These are phyloP conservation scores for Camellia granthamiana DNA, from an alignment of 148 eudicot species.

Conservation along the genomic window DNA sequence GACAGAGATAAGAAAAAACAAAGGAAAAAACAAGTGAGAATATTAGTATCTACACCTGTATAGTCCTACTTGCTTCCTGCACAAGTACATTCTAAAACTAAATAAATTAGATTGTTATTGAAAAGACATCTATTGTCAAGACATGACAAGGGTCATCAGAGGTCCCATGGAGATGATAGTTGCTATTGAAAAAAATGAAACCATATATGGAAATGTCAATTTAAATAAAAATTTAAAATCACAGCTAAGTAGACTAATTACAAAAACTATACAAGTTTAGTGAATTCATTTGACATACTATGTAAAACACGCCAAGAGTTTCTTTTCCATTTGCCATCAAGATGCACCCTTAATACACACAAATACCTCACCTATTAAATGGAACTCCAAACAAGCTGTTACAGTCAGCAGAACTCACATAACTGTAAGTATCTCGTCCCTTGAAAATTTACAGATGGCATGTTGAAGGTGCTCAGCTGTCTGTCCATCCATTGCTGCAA, in stretches of 20 bases:
- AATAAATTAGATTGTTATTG: background rate
- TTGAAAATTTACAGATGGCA: slow-evolving; percentile 60
- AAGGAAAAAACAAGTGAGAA: background rate
- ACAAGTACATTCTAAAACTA: slow-evolving; percentile 10
- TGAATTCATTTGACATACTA: background rate
- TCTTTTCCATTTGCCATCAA: slow-evolving; percentile 7
- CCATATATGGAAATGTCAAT: background rate
- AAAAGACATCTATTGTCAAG: background rate
- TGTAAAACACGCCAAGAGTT: background rate
- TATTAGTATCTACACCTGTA: background rate
- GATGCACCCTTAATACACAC: slow-evolving; percentile 3
- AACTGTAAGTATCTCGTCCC: slow-evolving; percentile 70
- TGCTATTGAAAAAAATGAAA: background rate
- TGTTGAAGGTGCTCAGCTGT: slow-evolving; percentile 85
- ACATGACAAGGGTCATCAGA: background rate
- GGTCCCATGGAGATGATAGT: background rate
- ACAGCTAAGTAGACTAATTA: background rate
- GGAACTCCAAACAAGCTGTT: slow-evolving; percentile 26
- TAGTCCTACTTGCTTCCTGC: background rate
- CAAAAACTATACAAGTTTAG: too few species aligned
- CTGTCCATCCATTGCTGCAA: slow-evolving; percentile 98
- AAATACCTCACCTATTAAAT: slow-evolving; percentile 20
- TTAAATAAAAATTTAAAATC: background rate
- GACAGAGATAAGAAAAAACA: background rate
- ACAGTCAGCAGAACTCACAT: slow-evolving; percentile 60